Evolutionary conservation across 2,329 filamentous ascomycete species (phyloP).

Genomic region (Ciborinia camelliae): DNA sequence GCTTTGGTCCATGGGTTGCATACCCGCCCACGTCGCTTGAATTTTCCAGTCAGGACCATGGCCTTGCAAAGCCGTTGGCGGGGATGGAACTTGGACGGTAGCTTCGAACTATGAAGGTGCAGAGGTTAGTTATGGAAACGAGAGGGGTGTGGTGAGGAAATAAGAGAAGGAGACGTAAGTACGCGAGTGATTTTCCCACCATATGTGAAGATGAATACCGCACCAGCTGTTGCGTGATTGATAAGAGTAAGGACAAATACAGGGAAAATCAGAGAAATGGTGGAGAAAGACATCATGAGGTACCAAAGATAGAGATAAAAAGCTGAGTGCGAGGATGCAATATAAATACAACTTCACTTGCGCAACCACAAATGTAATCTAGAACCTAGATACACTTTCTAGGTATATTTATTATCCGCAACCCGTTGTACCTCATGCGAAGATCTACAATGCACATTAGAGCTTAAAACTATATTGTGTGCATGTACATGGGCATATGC

Average conservation of each 20-base stretch:
- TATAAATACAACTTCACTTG: neutral
- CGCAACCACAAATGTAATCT: no score
- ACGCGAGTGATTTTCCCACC: constrained; percentile 12
- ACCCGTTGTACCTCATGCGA: neutral
- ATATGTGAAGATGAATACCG: constrained; percentile 1
- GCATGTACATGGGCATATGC: neutral
- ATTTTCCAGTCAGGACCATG: neutral
- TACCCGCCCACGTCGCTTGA: constrained; percentile 1
- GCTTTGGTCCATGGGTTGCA: constrained; percentile 23
- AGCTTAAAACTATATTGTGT: neutral
- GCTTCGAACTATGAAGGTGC: neutral
- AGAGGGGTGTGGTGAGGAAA: neutral
- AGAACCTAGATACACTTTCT: no score
- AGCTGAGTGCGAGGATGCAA: neutral
- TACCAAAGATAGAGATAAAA: neutral
- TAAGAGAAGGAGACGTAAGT: neutral
- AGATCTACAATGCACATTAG: neutral
- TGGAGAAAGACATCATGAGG: neutral
- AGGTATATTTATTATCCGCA: neutral
- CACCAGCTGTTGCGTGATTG: neutral
- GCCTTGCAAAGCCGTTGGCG: constrained; percentile 7
- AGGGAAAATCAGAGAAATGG: neutral
- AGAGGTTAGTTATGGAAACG: neutral
- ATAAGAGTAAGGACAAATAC: neutral
- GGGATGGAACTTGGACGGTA: neutral